Conservation (phyloP, 108 stramenopile species). For the Fistulifera pelliculosa region DNA sequence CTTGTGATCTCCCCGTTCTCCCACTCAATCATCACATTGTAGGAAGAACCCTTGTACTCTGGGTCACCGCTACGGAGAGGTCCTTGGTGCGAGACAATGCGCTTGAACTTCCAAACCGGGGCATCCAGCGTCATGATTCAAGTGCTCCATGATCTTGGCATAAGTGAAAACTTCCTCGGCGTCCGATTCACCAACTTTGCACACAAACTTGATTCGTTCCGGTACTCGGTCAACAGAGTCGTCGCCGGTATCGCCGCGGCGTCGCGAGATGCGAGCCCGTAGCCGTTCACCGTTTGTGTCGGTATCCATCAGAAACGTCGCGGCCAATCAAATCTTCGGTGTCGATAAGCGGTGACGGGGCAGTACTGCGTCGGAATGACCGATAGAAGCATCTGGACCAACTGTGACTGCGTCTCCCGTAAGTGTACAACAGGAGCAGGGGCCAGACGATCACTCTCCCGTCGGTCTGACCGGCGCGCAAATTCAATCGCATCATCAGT, state of each 20-base stretch:
- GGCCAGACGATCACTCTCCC: too few species aligned
- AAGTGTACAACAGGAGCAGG: too few species aligned
- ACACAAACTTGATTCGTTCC: conserved; percentile 1
- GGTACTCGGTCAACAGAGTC: too few species aligned
- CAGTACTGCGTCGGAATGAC: too few species aligned
- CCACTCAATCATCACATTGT: conserved; percentile 27
- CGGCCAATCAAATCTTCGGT: conserved; percentile 6
- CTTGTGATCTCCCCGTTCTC: conserved; percentile 16
- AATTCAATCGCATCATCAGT: neutral
- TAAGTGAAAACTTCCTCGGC: conserved; percentile 1
- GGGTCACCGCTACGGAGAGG: conserved; percentile 9
- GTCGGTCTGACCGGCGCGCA: neutral
- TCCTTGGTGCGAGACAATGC: conserved; percentile 7
- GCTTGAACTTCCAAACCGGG: conserved; percentile 4
- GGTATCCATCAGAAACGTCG: neutral
- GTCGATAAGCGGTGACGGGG: too few species aligned
- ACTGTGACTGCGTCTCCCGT: too few species aligned
- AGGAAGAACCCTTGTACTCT: conserved; percentile 18
- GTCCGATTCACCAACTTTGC: neutral
- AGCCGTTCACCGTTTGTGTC: neutral
- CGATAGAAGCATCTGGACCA: too few species aligned
- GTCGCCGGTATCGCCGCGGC: neutral
- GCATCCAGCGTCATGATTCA: neutral
- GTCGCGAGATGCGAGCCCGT: neutral
- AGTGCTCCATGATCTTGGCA: neutral